Evolutionary conservation across 495 filamentous ascomycete genomes (phyloP).

Genomic region (Podospora pseudoanserina): DNA sequence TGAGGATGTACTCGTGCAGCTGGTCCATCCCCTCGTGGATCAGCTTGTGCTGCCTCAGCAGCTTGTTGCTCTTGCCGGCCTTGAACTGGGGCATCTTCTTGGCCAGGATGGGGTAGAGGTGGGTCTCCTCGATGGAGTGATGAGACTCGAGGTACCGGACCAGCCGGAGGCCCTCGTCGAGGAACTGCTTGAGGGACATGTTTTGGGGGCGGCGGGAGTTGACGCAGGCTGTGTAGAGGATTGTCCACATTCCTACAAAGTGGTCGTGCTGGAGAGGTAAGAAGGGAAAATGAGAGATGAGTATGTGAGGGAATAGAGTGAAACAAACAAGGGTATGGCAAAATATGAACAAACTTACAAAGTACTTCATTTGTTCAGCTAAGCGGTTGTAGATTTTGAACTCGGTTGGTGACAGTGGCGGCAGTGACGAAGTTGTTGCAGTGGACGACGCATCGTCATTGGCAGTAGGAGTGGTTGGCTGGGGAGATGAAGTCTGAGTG

Average conservation of each 20-base stretch:
- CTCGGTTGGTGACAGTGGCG: conserved; percentile 26
- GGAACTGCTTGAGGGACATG: conserved; percentile 57
- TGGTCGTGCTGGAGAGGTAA: conserved; percentile 59
- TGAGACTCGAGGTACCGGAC: conserved; percentile 66
- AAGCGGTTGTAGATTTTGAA: conserved; percentile 61
- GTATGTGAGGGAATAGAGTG: background rate
- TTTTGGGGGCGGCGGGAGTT: conserved; percentile 50
- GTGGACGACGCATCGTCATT: background rate
- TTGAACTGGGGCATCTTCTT: conserved; percentile 76
- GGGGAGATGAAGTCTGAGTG: background rate
- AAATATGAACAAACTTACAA: conserved; percentile 40
- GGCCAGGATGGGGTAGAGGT: conserved; percentile 77
- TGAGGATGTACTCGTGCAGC: conserved; percentile 63
- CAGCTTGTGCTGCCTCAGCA: conserved; percentile 72
- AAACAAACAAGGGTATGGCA: no score
- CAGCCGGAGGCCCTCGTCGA: conserved; percentile 63
- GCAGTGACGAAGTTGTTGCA: conserved; percentile 17
- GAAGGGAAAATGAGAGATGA: conserved; percentile 1
- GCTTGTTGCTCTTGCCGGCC: conserved; percentile 11
- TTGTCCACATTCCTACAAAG: conserved; percentile 70
- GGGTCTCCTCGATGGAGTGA: conserved; percentile 79
- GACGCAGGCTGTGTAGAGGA: conserved; percentile 58
- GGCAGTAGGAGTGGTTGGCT: background rate
- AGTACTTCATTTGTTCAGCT: conserved; percentile 74
- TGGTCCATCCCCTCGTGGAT: conserved; percentile 80